Conservation (phyloP, 768 basidiomycete species). For the Podaxis rugospora region DNA sequence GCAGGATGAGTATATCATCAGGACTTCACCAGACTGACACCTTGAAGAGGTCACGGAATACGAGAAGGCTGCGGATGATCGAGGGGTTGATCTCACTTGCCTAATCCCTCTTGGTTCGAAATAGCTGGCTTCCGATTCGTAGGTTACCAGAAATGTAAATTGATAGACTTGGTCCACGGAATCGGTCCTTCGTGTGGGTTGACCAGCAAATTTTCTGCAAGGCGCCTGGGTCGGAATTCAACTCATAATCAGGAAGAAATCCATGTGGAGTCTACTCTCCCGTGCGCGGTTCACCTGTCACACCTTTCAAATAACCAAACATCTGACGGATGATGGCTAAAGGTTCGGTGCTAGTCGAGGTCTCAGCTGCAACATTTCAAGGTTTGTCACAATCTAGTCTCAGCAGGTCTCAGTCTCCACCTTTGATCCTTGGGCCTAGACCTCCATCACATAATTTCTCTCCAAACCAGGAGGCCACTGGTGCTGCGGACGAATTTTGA, state of each 20-base stretch:
- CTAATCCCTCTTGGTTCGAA: neutral
- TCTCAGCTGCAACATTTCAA: too few species aligned
- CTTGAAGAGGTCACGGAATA: neutral
- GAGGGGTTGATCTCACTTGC: neutral
- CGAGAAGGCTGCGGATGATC: neutral
- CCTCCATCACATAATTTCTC: neutral
- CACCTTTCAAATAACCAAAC: neutral
- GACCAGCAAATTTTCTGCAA: neutral
- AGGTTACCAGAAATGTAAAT: neutral
- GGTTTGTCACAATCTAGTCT: too few species aligned
- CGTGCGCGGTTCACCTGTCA: neutral
- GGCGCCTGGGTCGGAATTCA: neutral
- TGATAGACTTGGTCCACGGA: neutral
- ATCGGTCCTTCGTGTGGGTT: neutral
- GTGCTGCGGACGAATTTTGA: neutral
- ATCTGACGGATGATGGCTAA: neutral
- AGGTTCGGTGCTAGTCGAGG: too few species aligned
- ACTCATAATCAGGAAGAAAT: neutral
- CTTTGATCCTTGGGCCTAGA: neutral
- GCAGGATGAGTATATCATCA: neutral
- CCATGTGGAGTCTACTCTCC: neutral
- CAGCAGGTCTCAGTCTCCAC: neutral
- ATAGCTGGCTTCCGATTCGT: neutral
- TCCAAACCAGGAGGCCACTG: neutral
- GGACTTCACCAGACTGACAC: too few species aligned